Evolutionary conservation across 78 protist species (phyloP).

Genomic region (Dictyostelium firmibasis): DNA sequence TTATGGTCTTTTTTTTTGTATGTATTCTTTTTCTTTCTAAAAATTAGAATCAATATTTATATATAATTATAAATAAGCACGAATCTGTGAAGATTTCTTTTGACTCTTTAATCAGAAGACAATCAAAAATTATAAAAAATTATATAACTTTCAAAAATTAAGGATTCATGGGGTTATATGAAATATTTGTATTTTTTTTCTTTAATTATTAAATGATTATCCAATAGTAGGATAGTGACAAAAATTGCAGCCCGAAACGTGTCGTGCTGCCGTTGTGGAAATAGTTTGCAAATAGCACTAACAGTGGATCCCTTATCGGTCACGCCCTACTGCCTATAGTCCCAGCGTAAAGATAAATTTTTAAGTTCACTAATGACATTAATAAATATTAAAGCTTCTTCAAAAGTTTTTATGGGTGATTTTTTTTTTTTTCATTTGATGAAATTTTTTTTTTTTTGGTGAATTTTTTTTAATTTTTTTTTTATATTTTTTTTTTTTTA

Average conservation of each 20-base stretch:
- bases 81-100: no score
- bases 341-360: conserved; percentile 18
- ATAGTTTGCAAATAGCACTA: conserved; percentile 52
- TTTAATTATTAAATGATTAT: neutral
- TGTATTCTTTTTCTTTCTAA: no score
- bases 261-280: conserved; percentile 22
- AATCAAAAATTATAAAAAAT: no score
- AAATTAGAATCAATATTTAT: no score
- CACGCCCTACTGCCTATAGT: conserved; percentile 8
- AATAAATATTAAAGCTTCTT: neutral
- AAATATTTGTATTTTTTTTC: neutral
- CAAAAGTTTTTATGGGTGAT: neutral
- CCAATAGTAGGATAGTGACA: neutral
- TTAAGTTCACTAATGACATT: neutral
- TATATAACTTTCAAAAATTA: no score
- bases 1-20: no score
- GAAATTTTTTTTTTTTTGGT: neutral
- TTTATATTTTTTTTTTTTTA: no score
- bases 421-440: neutral
- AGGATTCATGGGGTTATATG: no score
- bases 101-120: no score
- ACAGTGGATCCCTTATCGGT: conserved; percentile 53
- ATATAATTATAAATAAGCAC: no score
- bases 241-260: conserved; percentile 38
- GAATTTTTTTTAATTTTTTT: no score